Base-by-base conservation (phyloP, 2,329 filamentous ascomycete species). In the Penicillium sp. region DNA sequence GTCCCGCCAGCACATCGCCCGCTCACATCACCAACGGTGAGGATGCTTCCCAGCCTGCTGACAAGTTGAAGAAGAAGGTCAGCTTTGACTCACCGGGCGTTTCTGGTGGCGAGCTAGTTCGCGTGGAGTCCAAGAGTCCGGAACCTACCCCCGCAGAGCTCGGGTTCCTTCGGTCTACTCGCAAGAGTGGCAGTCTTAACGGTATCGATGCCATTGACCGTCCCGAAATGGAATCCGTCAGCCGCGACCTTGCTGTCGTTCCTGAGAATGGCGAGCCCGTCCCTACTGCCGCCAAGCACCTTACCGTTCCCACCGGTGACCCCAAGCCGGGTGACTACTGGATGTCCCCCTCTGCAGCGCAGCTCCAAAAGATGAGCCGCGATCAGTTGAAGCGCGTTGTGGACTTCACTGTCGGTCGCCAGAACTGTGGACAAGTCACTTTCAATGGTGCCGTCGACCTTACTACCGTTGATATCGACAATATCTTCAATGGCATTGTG, bases 371-470 rank as follows among this genome's bases (percentile, higher is more conserved):
- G 60, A 89, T 98, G 89, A 90, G 88, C 70, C 87, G 89, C 42
- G 83, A 90, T 56, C 87, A 96, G 76, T 87, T 91, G 51, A 86
- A 89, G 72, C 86, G 85, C 61, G 85, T 98, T 24, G 78, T 81
- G 8, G 83, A 87, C 66, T 91, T 98, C 68, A 87, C 85, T 4
- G 90, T 98, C 47, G 95, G 95, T 24, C 90, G 95, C 55, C 80
- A 90, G 26, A 87, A 89, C 56, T 88, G 92, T 64, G 96, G 95
- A 48, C 84, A 86, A 55, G 89, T 99, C 61, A 85, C 84, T 24
- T 99, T 99, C 77, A 86, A 89, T 71, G 81, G 87, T 6, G 85
- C 88, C 1, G 91, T 96, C 33, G 93, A 99, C 74, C 82, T 99
- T 24, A 93, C 85, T 58, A 84, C 81, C 50, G 84, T 96, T 56